Conservation (phyloP, 2,329 filamentous ascomycete species). For the Periconia sp. region DNA sequence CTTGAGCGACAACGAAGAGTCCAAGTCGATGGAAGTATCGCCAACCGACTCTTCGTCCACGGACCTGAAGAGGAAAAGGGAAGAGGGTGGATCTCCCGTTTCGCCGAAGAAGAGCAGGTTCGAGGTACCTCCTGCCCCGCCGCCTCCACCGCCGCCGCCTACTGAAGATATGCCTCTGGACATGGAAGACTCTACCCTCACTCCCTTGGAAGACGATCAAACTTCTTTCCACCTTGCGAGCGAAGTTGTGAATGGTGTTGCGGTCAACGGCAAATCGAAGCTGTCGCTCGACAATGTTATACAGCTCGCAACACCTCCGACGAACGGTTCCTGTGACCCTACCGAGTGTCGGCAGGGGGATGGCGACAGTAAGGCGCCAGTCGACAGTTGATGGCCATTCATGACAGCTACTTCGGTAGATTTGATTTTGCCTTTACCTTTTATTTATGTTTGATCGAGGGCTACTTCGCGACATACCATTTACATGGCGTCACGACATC, state of each 20-base stretch:
- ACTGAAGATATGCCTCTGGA: conserved; percentile 41
- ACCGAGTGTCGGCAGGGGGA: conserved; percentile 5
- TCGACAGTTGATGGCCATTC: not conserved
- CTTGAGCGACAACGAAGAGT: conserved; percentile 23
- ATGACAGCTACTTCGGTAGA: too few relatives aligned
- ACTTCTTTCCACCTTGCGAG: conserved; percentile 5
- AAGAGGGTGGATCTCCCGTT: conserved; percentile 33
- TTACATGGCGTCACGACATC: too few relatives aligned
- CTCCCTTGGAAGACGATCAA: conserved; percentile 32
- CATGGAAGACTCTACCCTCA: conserved; percentile 27
- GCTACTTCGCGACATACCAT: too few relatives aligned
- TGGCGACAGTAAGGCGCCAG: not conserved
- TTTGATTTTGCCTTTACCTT: too few relatives aligned
- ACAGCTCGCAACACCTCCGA: conserved; percentile 54
- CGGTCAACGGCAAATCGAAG: conserved; percentile 23
- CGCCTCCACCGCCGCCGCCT: conserved; percentile 51
- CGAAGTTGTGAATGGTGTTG: conserved; percentile 5
- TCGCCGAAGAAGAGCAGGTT: conserved; percentile 43
- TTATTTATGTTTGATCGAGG: too few relatives aligned
- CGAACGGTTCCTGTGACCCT: conserved; percentile 39
- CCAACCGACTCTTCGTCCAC: conserved; percentile 29
- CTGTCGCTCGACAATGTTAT: conserved; percentile 17
- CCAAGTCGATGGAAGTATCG: conserved; percentile 20
- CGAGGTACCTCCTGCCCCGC: conserved; percentile 44
- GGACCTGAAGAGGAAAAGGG: conserved; percentile 46